Evolutionary conservation across 352 stramenopile species (phyloP).

Genomic region (Phytopythium montanum): DNA sequence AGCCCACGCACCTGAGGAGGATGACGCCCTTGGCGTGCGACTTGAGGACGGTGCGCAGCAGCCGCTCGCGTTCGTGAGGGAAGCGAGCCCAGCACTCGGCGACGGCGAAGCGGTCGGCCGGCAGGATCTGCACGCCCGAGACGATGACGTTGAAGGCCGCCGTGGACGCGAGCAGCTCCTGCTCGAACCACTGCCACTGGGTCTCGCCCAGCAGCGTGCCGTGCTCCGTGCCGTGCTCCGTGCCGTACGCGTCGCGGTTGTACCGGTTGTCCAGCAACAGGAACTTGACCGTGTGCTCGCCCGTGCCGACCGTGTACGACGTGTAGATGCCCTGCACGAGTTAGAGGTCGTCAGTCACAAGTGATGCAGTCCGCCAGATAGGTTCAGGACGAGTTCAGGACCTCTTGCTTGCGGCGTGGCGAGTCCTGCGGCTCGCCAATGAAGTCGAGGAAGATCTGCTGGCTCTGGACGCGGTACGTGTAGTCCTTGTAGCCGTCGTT

Average conservation of each 20-base stretch:
- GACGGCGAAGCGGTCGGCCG: conserved; percentile 59
- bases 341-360: not conserved
- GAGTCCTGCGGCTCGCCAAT: conserved; percentile 74
- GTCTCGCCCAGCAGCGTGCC: conserved; percentile 71
- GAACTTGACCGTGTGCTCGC: conserved; percentile 79
- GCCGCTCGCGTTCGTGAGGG: conserved; percentile 65
- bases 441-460: conserved; percentile 86
- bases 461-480: conserved; percentile 66
- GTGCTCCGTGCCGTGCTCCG: conserved; percentile 43
- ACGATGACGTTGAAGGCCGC: conserved; percentile 93
- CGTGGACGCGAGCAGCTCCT: conserved; percentile 68
- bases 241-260: conserved; percentile 74
- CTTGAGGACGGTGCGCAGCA: conserved; percentile 83
- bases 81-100: conserved; percentile 91
- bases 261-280: conserved; percentile 88
- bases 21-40: conserved; percentile 86
- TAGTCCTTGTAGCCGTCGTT: conserved; percentile 85
- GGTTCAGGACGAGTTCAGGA: conserved; percentile 3
- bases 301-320: conserved; percentile 66
- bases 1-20: conserved; percentile 77
- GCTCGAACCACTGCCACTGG: conserved; percentile 87
- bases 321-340: conserved; percentile 76
- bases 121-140: conserved; percentile 88
- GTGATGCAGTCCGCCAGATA: not conserved
- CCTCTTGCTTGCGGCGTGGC: conserved; percentile 68